phyloP scores from a whole-genome alignment of 345 rosid species.

The sweet orange (Citrus sinensis) region DNA sequence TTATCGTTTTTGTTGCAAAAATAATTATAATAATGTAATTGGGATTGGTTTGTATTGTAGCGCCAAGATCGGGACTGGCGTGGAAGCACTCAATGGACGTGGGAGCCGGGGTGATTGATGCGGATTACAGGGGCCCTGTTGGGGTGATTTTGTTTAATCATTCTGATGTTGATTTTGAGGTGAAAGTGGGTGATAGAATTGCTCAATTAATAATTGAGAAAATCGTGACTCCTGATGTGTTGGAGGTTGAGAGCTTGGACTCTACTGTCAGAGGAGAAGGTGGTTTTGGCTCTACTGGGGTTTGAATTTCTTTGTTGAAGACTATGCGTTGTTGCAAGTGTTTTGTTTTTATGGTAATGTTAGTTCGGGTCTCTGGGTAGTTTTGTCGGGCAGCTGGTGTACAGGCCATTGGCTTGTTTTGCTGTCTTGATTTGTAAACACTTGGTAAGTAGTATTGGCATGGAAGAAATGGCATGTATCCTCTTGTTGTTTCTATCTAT shows the following conservation, averaged over 20 bases:
- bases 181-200: conserved; percentile 58
- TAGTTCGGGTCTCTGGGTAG: not conserved
- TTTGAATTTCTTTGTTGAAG: conserved; percentile 15
- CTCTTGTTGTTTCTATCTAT: not conserved
- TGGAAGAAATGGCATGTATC: too few species aligned
- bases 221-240: conserved; percentile 61
- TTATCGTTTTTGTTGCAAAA: not conserved
- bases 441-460: not conserved
- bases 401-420: not conserved
- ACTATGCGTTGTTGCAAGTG: not conserved
- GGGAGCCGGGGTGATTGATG: conserved; percentile 79
- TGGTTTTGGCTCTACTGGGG: conserved; percentile 86
- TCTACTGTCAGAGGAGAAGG: conserved; percentile 67
- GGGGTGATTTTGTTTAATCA: conserved; percentile 73
- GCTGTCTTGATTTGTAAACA: not conserved
- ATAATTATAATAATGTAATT: not conserved
- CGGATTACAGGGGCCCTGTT: conserved; percentile 76
- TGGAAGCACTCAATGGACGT: conserved; percentile 83
- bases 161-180: conserved; percentile 60
- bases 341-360: not conserved
- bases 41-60: conserved; percentile 12
- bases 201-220: conserved; percentile 75
- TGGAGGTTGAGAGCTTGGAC: conserved; percentile 74
- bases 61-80: conserved; percentile 76
- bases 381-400: not conserved